phyloP scores from a whole-genome alignment of 305 asterid genomes.

The Fraxinus xanthoxyloides region DNA sequence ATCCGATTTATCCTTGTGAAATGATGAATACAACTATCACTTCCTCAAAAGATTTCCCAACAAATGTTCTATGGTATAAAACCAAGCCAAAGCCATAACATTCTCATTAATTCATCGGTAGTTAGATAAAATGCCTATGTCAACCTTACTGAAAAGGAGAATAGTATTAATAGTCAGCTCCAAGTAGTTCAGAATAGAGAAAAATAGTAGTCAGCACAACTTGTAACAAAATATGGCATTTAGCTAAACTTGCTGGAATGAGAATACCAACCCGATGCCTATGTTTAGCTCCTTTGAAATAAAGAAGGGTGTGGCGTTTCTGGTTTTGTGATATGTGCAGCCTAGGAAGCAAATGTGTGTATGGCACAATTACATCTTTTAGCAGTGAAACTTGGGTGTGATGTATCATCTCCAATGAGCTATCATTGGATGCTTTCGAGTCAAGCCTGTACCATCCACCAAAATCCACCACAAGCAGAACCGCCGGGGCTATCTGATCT shows the following conservation, averaged over 20 bases:
- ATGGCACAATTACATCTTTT: constrained; percentile 91
- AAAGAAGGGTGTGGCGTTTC: constrained; percentile 63
- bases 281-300: constrained; percentile 95
- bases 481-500: constrained; percentile 80
- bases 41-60: neutral
- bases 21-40: neutral
- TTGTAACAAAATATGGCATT: neutral
- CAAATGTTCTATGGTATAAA: neutral
- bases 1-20: neutral
- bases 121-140: neutral
- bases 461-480: constrained; percentile 91
- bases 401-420: constrained; percentile 56
- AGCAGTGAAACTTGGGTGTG: constrained; percentile 84
- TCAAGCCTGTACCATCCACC: constrained; percentile 90
- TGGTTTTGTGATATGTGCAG: constrained; percentile 51
- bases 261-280: constrained; percentile 78
- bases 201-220: neutral
- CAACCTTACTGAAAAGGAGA: neutral
- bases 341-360: constrained; percentile 81
- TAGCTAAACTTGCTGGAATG: constrained; percentile 1
- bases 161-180: neutral
- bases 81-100: neutral
- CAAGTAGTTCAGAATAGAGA: neutral
- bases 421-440: constrained; percentile 49
- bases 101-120: neutral